These are phyloP conservation scores for Apiosordaria backusii DNA, from an alignment of 495 filamentous ascomycete species.

Conservation along the genomic window DNA sequence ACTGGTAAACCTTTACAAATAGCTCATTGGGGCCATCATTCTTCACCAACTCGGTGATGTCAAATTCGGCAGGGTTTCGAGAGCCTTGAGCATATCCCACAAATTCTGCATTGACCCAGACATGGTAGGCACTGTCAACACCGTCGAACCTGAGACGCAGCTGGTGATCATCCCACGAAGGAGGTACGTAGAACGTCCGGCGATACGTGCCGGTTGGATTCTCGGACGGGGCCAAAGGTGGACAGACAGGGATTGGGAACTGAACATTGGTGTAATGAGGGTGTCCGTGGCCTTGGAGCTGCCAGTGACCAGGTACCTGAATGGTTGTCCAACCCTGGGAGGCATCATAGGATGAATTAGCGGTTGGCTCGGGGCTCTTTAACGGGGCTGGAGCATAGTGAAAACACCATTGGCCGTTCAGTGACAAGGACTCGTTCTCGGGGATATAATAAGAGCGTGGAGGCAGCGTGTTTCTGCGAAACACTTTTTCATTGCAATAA, in stretches of 20 bases:
- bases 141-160: constrained; percentile 62
- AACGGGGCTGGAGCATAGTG: constrained; percentile 49
- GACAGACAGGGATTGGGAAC: constrained; percentile 58
- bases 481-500: constrained; percentile 34
- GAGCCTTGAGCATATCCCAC: constrained; percentile 64
- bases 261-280: constrained; percentile 60
- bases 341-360: constrained; percentile 18
- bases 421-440: constrained; percentile 34
- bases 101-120: constrained; percentile 57
- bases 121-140: constrained; percentile 63
- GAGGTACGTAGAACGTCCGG: constrained; percentile 50
- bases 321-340: constrained; percentile 47
- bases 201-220: constrained; percentile 64
- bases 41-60: constrained; percentile 49
- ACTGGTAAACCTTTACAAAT: constrained; percentile 58
- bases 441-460: constrained; percentile 51
- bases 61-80: constrained; percentile 61
- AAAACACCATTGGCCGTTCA: constrained; percentile 62
- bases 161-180: constrained; percentile 36
- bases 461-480: constrained; percentile 48
- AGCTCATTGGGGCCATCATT: constrained; percentile 46
- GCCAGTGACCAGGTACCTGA: constrained; percentile 63
- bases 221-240: constrained; percentile 54
- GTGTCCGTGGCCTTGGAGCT: constrained; percentile 59
- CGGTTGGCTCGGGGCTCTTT: constrained; percentile 41